Evolutionary conservation across 768 basidiomycete genomes (phyloP), one percentile per base, ranked within the genome.

Genomic region (Calocybe gangraenosa): DNA sequence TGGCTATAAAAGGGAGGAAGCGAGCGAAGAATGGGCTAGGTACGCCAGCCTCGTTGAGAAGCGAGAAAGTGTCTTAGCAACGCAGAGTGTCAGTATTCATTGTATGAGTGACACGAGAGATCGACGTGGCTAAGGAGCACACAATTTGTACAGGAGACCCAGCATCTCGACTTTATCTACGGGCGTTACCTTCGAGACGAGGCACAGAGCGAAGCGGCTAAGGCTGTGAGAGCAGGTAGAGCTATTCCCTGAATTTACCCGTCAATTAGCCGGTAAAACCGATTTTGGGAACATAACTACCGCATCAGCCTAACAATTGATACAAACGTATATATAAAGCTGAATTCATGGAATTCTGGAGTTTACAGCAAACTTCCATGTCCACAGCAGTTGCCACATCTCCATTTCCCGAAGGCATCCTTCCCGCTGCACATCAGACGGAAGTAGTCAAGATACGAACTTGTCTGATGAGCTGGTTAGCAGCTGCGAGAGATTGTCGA

Each of bases 111-210:
- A 13, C 7, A 7, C 21, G n/a, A n/a, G n/a, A n/a, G n/a, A 40
- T 19, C 21, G 31, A 11, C 20, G 31, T 48, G 11, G 9, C 25
- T 48, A n/a, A 42, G 13, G 25, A 0, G 13, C 20, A 4, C 28
- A 8, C 20, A 38, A 22, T 18, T 41, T 37, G 10, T 1, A 40
- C 30, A 57, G 55, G 55, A 54, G 22, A 49, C 44, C 34, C 56
- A 65, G 37, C 70, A 81, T 53, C 69, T 74, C 36, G 59, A 62
- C 3, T 68, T 67, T 39, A 73, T 82, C 1, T 77, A 76, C 48
- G 71, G 65, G 7, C 70, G 79, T 3, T 84, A 80, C 56, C 62
- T 83, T 32, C 69, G 70, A 7, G 71, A 84, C 51, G 76, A 80
- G 51, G 73, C 77, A 2, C 70, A 76, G 57, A 74, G 75, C 47